Evolutionary conservation across 345 rosid genomes (phyloP).

Genomic region (Bruguiera gymnorhiza): DNA sequence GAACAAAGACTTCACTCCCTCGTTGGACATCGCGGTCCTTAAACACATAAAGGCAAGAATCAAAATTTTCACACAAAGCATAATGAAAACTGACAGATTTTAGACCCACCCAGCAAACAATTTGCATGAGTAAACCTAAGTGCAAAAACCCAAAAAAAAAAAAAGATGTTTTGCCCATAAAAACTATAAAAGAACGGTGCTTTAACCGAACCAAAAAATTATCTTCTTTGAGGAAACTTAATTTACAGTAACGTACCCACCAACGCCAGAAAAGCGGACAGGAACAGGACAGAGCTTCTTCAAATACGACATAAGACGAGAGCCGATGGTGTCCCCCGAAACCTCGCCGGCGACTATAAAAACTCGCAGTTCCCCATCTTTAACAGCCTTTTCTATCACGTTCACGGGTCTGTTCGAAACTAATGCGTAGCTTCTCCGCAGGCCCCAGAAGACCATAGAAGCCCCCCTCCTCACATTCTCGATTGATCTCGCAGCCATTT

Average conservation of each 20-base stretch:
- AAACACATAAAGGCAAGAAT: background rate
- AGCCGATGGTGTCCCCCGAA: constrained; percentile 80
- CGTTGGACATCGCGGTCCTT: constrained; percentile 71
- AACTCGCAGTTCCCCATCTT: constrained; percentile 73
- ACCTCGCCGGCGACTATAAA: constrained; percentile 88
- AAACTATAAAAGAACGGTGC: background rate
- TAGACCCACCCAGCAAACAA: background rate
- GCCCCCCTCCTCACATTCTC: background rate
- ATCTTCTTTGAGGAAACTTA: background rate
- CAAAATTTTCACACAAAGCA: background rate
- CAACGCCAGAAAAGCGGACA: constrained; percentile 76
- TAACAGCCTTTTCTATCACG: constrained; percentile 43
- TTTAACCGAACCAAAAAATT: background rate
- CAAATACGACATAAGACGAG: constrained; percentile 81
- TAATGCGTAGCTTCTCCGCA: constrained; percentile 22
- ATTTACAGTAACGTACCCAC: constrained; percentile 56
- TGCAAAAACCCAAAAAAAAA: background rate
- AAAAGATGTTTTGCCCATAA: background rate
- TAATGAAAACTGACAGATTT: background rate
- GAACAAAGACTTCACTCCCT: constrained; percentile 66
- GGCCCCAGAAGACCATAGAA: background rate
- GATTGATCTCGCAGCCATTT: constrained; percentile 10
- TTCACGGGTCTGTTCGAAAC: constrained; percentile 27
- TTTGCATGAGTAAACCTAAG: background rate
- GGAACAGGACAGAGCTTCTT: constrained; percentile 65